Percentiles rank a stretch among this genome's conserved stretches.
Evolutionary conservation across 2,329 filamentous ascomycete genomes (phyloP).

Genomic region (Periglandula ipomoeae): DNA sequence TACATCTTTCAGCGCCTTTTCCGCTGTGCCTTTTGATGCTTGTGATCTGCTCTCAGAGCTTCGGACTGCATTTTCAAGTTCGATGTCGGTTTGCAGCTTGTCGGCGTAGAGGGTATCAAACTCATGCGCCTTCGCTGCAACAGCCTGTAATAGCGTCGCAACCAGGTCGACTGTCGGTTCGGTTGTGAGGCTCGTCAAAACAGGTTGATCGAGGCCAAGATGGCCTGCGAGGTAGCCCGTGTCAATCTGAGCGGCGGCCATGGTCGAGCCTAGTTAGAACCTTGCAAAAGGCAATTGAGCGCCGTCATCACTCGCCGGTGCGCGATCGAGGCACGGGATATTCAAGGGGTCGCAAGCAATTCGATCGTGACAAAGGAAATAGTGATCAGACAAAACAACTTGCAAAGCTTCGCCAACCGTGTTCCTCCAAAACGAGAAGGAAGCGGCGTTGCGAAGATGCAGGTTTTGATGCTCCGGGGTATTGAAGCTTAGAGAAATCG

Average conservation of each 20-base stretch:
- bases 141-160: slow-evolving; percentile 60
- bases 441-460: neutral
- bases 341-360: neutral
- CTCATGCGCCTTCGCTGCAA: slow-evolving; percentile 72
- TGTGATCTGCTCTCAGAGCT: slow-evolving; percentile 76
- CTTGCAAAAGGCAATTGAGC: slow-evolving; percentile 6
- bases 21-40: slow-evolving; percentile 68
- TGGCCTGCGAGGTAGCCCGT: slow-evolving; percentile 64
- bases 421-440: neutral
- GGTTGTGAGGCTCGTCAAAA: slow-evolving; percentile 51
- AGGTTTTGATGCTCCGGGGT: neutral
- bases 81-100: slow-evolving; percentile 82
- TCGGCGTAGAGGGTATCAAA: slow-evolving; percentile 75
- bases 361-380: neutral
- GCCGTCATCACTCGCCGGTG: slow-evolving; percentile 9
- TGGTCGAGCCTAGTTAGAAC: slow-evolving; percentile 14
- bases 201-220: slow-evolving; percentile 57
- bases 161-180: slow-evolving; percentile 73
- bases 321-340: neutral
- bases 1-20: slow-evolving; percentile 76
- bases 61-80: slow-evolving; percentile 83
- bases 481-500: slow-evolving; percentile 1
- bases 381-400: neutral
- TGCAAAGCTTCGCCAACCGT: neutral
- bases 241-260: slow-evolving; percentile 48